Evolutionary conservation across 2,329 filamentous ascomycete species (phyloP), one percentile per base, ranked within the genome.

Genomic region (Arthrobotrys conoides): DNA sequence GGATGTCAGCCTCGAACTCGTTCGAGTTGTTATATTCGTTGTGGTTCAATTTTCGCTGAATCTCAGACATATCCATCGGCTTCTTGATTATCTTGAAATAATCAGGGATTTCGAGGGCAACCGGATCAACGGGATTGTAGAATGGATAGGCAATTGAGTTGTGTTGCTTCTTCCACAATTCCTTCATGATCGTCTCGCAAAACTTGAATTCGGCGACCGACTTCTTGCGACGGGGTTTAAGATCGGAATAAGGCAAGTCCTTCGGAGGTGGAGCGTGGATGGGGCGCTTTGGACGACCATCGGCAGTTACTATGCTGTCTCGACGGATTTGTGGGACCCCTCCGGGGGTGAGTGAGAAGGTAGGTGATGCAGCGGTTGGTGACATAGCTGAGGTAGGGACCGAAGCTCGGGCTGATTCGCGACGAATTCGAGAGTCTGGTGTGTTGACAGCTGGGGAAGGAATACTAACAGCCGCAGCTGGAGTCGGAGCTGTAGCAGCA

Each of bases 81-180:
- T 94, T 93, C 87, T 97, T 98, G 86, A 99, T 94, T 79, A 98
- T 87, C 82, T 92, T 93, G 84, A 96, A 93, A 84, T 99, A 99
- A 24, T 92, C 91, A 0, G 96, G 96, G 76, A 98, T 97, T 83
- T 95, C 94, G 68, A 98, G 87, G 0, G 94, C 95, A 41, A 98
- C 94, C 0, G 96, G 94, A 83, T 99, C 96, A 20, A 99, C 96
- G 0, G 96, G 92, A 6, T 89, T 86, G 82, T 93, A 86, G 86
- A 99, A 99, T 76, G 92, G 91, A 70, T 88, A 88, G 51, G 93
- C 93, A 81, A 91, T 86, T 1, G 85, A 83, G 71, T 87, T 87
- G 83, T 97, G 89, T 83, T 93, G 94, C 0, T 88, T 85, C 83
- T 93, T 92, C 84, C 91, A 89, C 36, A 98, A 84, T 83, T 97